phyloP scores from a whole-genome alignment of 208 protist species.

The Crithidia mellificae region DNA sequence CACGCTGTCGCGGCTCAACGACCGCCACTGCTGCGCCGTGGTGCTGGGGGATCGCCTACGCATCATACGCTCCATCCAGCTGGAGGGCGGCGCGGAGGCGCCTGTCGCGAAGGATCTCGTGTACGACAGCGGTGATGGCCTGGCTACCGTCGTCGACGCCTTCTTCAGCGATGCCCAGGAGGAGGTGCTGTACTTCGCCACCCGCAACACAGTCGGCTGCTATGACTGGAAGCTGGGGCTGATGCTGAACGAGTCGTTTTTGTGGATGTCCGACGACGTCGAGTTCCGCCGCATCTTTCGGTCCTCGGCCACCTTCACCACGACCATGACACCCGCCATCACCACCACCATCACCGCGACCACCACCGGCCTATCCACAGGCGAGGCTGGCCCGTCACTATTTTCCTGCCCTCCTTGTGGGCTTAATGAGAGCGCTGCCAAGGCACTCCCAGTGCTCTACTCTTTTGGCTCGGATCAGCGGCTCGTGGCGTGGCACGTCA shows the following conservation, averaged over 20 bases:
- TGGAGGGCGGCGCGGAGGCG: constrained; percentile 18
- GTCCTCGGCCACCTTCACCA: constrained; percentile 37
- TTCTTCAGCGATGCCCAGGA: constrained; percentile 80
- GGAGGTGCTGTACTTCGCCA: constrained; percentile 79
- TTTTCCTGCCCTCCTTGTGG: not conserved
- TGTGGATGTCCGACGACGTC: constrained; percentile 63
- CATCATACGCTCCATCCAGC: constrained; percentile 45
- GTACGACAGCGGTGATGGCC: constrained; percentile 66
- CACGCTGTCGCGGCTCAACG: constrained; percentile 45
- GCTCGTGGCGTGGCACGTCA: constrained; percentile 72
- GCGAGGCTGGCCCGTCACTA: no score
- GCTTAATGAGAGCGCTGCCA: not conserved
- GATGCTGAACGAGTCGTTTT: constrained; percentile 75
- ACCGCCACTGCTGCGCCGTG: constrained; percentile 44
- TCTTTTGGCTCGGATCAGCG: constrained; percentile 76
- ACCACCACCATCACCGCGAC: no score
- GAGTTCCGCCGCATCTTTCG: constrained; percentile 81
- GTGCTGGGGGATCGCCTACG: constrained; percentile 73
- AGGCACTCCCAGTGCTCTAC: constrained; percentile 67
- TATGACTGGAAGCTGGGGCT: constrained; percentile 81
- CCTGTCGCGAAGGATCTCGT: constrained; percentile 58
- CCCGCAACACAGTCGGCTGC: constrained; percentile 57
- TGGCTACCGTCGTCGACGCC: constrained; percentile 70
- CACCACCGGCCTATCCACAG: no score
- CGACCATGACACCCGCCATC: not conserved